phyloP scores from a whole-genome alignment of 2,329 filamentous ascomycete species.

The Colletotrichum noveboracense region DNA sequence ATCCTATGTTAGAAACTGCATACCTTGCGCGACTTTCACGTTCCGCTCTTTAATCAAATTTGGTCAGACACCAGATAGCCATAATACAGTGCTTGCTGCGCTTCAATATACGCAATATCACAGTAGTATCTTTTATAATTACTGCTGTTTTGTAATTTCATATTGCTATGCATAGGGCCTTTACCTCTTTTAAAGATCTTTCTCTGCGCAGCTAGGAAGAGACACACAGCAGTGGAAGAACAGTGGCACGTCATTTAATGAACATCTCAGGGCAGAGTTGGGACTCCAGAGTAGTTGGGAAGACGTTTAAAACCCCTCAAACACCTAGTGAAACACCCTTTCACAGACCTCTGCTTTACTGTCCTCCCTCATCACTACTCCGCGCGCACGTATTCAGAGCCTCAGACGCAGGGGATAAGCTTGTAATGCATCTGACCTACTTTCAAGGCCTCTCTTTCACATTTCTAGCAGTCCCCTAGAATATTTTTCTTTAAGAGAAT shows the following conservation, averaged over 20 bases:
- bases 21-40: fast-evolving
- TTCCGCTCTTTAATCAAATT: too few species aligned
- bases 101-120: background rate
- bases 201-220: background rate
- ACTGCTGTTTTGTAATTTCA: background rate
- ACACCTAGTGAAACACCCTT: background rate
- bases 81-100: background rate
- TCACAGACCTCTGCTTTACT: background rate
- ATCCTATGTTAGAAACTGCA: background rate
- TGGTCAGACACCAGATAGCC: fast-evolving
- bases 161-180: background rate
- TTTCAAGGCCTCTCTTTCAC: fast-evolving
- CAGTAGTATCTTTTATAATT: fast-evolving
- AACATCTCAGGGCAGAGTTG: background rate
- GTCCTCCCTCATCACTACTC: background rate
- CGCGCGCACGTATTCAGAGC: background rate
- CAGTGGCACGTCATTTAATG: fast-evolving
- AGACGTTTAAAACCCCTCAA: fast-evolving
- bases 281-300: background rate
- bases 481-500: fast-evolving
- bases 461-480: background rate
- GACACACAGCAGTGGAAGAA: background rate
- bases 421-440: background rate
- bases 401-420: background rate
- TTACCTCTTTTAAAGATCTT: background rate